phyloP scores from a whole-genome alignment of 2,329 filamentous ascomycete species.

The Fusarium papillatum region DNA sequence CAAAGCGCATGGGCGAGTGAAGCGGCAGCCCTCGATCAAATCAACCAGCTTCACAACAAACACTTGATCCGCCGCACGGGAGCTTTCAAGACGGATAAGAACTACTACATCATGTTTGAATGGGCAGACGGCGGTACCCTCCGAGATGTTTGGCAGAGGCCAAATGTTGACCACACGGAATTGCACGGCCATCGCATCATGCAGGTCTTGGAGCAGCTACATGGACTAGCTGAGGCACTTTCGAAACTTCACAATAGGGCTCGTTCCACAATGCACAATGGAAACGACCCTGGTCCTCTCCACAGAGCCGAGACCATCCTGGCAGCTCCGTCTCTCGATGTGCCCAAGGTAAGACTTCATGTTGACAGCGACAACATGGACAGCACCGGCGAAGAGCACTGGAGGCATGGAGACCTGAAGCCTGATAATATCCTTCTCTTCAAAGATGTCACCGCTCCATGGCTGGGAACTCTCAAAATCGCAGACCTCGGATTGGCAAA shows the following conservation, averaged over 20 bases:
- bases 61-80: slow-evolving; percentile 23
- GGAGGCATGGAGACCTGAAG: slow-evolving; percentile 30
- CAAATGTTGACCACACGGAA: neutral
- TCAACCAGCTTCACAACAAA: slow-evolving; percentile 8
- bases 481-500: slow-evolving; percentile 26
- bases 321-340: neutral
- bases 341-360: neutral
- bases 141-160: slow-evolving; percentile 20
- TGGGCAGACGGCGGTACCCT: slow-evolving; percentile 32
- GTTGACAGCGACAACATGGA: neutral
- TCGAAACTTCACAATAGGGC: slow-evolving; percentile 11
- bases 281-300: neutral
- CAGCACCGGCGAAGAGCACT: neutral
- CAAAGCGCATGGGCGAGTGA: slow-evolving; percentile 3
- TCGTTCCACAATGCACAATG: neutral
- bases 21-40: slow-evolving; percentile 15
- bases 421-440: slow-evolving; percentile 33
- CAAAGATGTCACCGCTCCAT: neutral
- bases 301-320: neutral
- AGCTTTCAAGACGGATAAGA: slow-evolving; percentile 9
- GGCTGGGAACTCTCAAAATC: slow-evolving; percentile 28
- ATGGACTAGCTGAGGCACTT: slow-evolving; percentile 21
- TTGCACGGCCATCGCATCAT: slow-evolving; percentile 6
- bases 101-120: slow-evolving; percentile 27
- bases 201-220: slow-evolving; percentile 20